phyloP scores from a whole-genome alignment of 2,329 filamentous ascomycete genomes.

The Trichoderma citrinoviride region DNA sequence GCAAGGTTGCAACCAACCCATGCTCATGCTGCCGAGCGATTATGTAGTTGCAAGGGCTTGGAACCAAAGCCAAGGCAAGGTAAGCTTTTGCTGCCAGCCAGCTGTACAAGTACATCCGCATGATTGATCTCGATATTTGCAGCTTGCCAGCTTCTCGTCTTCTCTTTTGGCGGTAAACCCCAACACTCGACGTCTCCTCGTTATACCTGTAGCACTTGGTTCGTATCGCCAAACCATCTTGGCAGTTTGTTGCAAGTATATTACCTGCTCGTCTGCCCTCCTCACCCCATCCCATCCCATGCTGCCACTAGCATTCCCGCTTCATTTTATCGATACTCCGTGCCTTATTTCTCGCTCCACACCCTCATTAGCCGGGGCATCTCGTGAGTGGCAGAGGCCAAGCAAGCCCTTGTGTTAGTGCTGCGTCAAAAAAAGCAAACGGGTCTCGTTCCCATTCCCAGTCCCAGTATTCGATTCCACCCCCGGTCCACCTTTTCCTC shows the following conservation, averaged over 20 bases:
- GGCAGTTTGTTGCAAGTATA: not conserved
- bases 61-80: not conserved
- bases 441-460: slow-evolving; percentile 3
- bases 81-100: slow-evolving; percentile 8
- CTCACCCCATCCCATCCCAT: not conserved
- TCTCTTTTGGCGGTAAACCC: too few species aligned
- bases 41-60: not conserved
- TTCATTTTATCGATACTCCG: slow-evolving; percentile 20
- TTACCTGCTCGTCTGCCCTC: not conserved
- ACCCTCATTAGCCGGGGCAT: slow-evolving; percentile 18
- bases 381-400: not conserved
- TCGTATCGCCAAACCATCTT: not conserved
- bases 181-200: too few species aligned
- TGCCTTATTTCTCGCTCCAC: slow-evolving; percentile 19
- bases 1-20: not conserved
- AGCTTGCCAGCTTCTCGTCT: not conserved
- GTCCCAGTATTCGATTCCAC: not conserved
- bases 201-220: too few species aligned
- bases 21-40: slow-evolving; percentile 13
- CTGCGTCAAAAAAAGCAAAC: slow-evolving; percentile 1
- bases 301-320: slow-evolving; percentile 2
- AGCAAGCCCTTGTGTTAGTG: slow-evolving; percentile 12
- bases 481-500: slow-evolving; percentile 18
- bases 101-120: not conserved
- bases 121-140: not conserved